Base-by-base conservation (phyloP, 495 filamentous ascomycete species). In the Penicillium psychrofluorescens region DNA sequence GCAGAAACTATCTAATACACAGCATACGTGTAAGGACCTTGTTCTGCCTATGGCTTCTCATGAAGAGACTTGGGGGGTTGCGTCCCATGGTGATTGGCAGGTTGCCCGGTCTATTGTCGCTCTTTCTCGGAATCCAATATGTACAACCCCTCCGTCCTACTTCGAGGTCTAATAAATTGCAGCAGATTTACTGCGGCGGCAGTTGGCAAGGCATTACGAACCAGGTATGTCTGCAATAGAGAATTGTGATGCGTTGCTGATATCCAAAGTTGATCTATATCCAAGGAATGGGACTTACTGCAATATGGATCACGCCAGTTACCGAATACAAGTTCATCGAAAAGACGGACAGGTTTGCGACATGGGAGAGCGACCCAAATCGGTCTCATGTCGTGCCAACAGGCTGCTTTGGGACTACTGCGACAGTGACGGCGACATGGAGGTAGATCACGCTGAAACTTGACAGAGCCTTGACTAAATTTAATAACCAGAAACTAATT, bases 231-330 rank as follows among this genome's bases (percentile, higher is more conserved):
- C 29, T 12, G 7, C 32, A 15, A 35, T 32, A 11, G 11, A 27
- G 8, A 7, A 7, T 9, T 7, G 4, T 16, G 11, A 22, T 33
- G 11, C 36, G 10, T 38, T 41, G 1, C 40, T 7, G 5, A n/a
- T n/a, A 1, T 4, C 22, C 6, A 6, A 54, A 70, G 59, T 48
- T 73, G 37, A 66, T 71, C 37, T 73, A 71, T 39, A 71, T 91
- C 56, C 76, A 88, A 51, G 71, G 71, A 35, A 85, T 91, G 80
- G 86, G 87, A 14, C 90, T 91, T 47, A 84, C 83, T 38, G 85
- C 86, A 10, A 75, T 90, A 36, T 91, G 86, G 87, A 92, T 90
- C 45, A 85, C 83, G 0, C 88, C 86, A 0, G 68, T 91, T 9
- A 84, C 84, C 11, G 66, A 71, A 58, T 88, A 87, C 55, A 88